A percentile compares a stretch with the other conserved stretches of the same genome.
Evolutionary conservation across 2,329 filamentous ascomycete genomes (phyloP).

Genomic region (Paecilomyces dactylethromorphus): DNA sequence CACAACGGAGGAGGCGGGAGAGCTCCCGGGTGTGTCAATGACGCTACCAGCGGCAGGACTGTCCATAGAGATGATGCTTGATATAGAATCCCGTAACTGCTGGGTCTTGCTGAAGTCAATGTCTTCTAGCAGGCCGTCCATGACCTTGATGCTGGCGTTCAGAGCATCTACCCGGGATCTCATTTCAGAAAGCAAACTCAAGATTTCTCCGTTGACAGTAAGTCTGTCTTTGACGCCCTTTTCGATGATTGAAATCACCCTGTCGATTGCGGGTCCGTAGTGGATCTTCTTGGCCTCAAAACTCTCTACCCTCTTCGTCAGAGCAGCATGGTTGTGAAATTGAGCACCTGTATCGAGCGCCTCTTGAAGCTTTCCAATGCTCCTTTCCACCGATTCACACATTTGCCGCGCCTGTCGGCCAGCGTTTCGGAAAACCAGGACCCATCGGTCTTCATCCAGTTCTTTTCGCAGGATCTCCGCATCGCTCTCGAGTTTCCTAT

Average conservation of each 20-base stretch:
- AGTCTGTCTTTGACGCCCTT: slow-evolving; percentile 92
- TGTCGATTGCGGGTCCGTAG: slow-evolving; percentile 87
- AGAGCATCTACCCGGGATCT: slow-evolving; percentile 72
- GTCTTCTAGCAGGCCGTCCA: slow-evolving; percentile 70
- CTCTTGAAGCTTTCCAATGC: slow-evolving; percentile 73
- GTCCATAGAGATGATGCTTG: slow-evolving; percentile 82
- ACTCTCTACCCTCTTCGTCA: slow-evolving; percentile 79
- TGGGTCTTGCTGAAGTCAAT: slow-evolving; percentile 56
- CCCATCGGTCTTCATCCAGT: slow-evolving; percentile 91
- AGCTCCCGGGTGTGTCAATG: slow-evolving; percentile 65
- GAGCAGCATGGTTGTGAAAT: slow-evolving; percentile 60
- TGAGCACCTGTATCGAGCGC: slow-evolving; percentile 69
- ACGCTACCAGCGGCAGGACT: slow-evolving; percentile 64
- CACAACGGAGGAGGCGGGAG: slow-evolving; percentile 61
- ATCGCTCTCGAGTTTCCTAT: slow-evolving; percentile 82
- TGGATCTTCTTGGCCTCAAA: slow-evolving; percentile 94
- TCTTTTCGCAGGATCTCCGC: slow-evolving; percentile 85
- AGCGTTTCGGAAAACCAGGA: slow-evolving; percentile 89
- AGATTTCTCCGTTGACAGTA: slow-evolving; percentile 91
- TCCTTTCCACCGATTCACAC: slow-evolving; percentile 90
- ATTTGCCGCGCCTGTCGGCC: slow-evolving; percentile 90
- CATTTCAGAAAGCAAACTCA: slow-evolving; percentile 79
- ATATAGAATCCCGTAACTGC: slow-evolving; percentile 84
- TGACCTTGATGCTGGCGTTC: slow-evolving; percentile 68
- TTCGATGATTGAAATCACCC: slow-evolving; percentile 86